Percentiles rank a stretch among this genome's conserved stretches.
phyloP scores from a whole-genome alignment of 768 basidiomycete genomes.

The Imleria badia region DNA sequence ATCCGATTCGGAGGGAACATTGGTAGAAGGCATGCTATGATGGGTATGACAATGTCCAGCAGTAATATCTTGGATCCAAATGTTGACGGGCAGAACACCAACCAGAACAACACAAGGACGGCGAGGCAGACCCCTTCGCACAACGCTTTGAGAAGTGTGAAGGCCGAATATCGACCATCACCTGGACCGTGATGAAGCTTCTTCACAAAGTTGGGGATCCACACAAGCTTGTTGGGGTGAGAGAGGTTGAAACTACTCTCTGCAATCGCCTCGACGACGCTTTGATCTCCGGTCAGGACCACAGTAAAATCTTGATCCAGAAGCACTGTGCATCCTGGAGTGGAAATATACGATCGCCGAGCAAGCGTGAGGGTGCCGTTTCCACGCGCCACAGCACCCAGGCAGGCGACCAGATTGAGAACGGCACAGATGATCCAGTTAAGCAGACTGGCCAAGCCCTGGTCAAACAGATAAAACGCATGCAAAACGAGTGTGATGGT shows the following conservation, averaged over 20 bases:
- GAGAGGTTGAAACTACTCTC: slow-evolving; percentile 1
- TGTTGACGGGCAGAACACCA: neutral
- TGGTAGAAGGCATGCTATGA: too few species aligned
- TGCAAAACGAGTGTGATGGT: neutral
- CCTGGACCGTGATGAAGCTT: too few species aligned
- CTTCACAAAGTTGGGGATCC: too few species aligned
- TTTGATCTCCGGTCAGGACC: neutral
- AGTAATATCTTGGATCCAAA: too few species aligned
- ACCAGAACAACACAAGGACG: neutral
- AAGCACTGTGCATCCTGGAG: neutral
- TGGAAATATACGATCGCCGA: neutral
- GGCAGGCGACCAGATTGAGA: neutral
- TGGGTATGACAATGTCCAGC: too few species aligned
- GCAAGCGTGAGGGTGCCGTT: slow-evolving; percentile 1
- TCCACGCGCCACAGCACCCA: neutral
- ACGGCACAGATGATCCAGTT: neutral
- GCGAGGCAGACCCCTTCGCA: neutral
- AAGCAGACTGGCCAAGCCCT: neutral
- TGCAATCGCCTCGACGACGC: neutral
- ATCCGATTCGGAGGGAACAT: too few species aligned
- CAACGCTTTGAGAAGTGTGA: neutral
- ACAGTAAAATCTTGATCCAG: slow-evolving; percentile 2
- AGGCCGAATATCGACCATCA: neutral
- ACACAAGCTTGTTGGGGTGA: neutral
- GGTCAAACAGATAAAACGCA: neutral